phyloP scores from a whole-genome alignment of 2,329 filamentous ascomycete species.

The Fusarium tuaranense region DNA sequence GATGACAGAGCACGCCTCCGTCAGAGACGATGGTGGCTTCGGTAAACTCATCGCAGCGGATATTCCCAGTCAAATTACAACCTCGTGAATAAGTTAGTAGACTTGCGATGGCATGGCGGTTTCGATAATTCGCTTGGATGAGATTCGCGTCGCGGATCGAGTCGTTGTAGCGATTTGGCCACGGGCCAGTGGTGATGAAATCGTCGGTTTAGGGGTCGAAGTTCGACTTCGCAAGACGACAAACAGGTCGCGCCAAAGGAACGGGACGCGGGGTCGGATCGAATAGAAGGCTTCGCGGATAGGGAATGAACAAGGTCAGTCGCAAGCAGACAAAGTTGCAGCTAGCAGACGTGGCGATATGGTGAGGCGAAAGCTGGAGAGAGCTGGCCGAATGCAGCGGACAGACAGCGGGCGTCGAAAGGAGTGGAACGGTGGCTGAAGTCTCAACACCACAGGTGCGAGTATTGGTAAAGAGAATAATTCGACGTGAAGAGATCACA shows the following conservation, averaged over 20 bases:
- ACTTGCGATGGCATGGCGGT: slow-evolving; percentile 44
- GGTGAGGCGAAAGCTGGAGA: slow-evolving; percentile 28
- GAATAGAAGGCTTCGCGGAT: slow-evolving; percentile 23
- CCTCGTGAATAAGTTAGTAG: slow-evolving; percentile 25
- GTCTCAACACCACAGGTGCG: slow-evolving; percentile 46
- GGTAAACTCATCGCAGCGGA: slow-evolving; percentile 74
- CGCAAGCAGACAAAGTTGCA: slow-evolving; percentile 35
- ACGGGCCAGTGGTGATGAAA: slow-evolving; percentile 11
- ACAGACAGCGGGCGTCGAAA: slow-evolving; percentile 32
- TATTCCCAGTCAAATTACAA: slow-evolving; percentile 23
- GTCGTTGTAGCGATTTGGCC: slow-evolving; percentile 4
- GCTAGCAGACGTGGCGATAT: slow-evolving; percentile 30
- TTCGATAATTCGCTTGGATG: slow-evolving; percentile 15
- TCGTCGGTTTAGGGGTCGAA: slow-evolving; percentile 14
- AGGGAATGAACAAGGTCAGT: slow-evolving; percentile 35
- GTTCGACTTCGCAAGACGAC: slow-evolving; percentile 16
- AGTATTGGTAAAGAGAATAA: slow-evolving; percentile 24
- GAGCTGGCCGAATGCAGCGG: slow-evolving; percentile 43
- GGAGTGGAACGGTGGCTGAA: slow-evolving; percentile 36
- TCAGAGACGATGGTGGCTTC: slow-evolving; percentile 75
- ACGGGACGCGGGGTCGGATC: slow-evolving; percentile 8
- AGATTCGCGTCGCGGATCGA: slow-evolving; percentile 30
- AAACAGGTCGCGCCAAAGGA: slow-evolving; percentile 9
- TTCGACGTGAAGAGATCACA: slow-evolving; percentile 16
- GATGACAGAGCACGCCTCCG: slow-evolving; percentile 84